phyloP scores from a whole-genome alignment of 371 early-diverging fungal genomes.

The Basidiobolus meristosporus region DNA sequence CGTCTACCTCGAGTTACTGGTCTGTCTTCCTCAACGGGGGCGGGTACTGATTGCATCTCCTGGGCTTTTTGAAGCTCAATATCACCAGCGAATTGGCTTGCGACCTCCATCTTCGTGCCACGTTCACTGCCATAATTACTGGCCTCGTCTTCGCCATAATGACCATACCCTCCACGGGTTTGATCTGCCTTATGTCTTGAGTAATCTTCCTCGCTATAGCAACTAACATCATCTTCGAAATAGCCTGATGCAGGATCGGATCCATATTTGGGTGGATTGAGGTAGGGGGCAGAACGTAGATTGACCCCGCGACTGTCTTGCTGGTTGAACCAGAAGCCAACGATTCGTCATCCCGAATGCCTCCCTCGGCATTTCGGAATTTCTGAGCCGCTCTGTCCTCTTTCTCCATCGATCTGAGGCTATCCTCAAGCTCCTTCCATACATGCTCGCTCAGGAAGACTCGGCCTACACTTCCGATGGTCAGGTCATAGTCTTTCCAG shows the following conservation, averaged over 20 bases:
- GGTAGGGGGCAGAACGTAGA: not conserved
- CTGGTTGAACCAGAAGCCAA: not conserved
- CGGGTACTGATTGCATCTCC: not conserved
- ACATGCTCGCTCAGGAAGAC: conserved; percentile 45
- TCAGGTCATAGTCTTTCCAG: conserved; percentile 7
- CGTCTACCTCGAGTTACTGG: conserved; percentile 21
- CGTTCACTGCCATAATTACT: not conserved
- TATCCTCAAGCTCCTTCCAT: conserved; percentile 63
- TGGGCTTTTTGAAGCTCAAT: not conserved
- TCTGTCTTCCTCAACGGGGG: conserved; percentile 8
- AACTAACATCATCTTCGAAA: not conserved
- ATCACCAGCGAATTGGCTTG: not conserved
- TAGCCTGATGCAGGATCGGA: not conserved
- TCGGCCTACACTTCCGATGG: conserved; percentile 27
- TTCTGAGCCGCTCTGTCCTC: conserved; percentile 27
- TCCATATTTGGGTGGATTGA: not conserved
- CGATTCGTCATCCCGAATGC: conserved; percentile 17
- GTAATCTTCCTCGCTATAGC: not conserved
- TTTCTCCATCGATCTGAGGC: conserved; percentile 46
- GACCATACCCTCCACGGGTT: not conserved
- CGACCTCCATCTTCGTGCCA: not conserved
- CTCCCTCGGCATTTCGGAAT: conserved; percentile 7
- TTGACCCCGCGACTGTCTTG: not conserved
- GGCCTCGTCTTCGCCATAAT: not conserved
- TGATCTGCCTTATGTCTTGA: not conserved